phyloP scores from a whole-genome alignment of 495 filamentous ascomycete species.

The Apodospora peruviana region DNA sequence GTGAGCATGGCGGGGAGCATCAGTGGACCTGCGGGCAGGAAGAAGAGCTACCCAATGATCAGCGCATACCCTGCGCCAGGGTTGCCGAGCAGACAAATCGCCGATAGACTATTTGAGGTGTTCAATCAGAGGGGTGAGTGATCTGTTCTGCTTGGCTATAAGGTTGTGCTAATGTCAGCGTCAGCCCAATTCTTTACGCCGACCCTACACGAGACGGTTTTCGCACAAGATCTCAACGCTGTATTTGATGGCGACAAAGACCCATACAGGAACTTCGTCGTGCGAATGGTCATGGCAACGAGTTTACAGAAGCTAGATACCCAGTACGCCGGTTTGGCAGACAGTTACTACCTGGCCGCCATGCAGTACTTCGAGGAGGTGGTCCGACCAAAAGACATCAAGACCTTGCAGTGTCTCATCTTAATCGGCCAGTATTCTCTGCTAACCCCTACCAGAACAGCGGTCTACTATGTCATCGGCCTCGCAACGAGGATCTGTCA shows the following conservation, averaged over 20 bases:
- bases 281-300: conserved; percentile 86
- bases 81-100: conserved; percentile 61
- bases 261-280: conserved; percentile 76
- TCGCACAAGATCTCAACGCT: conserved; percentile 68
- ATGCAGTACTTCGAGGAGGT: conserved; percentile 73
- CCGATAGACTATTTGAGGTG: conserved; percentile 67
- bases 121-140: conserved; percentile 74
- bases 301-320: conserved; percentile 80
- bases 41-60: conserved; percentile 66
- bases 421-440: conserved; percentile 89
- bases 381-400: conserved; percentile 73
- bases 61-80: conserved; percentile 65
- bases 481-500: conserved; percentile 80
- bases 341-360: conserved; percentile 86
- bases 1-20: conserved; percentile 28
- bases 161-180: conserved; percentile 2
- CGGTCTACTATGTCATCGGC: conserved; percentile 86
- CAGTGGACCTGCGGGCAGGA: conserved; percentile 27
- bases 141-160: background rate
- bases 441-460: conserved; percentile 81
- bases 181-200: conserved; percentile 81
- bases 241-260: conserved; percentile 72
- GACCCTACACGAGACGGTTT: conserved; percentile 74
- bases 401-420: conserved; percentile 82
- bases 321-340: conserved; percentile 76